Conservation (phyloP, 768 basidiomycete species). For the Auricularia auricula-judae region DNA sequence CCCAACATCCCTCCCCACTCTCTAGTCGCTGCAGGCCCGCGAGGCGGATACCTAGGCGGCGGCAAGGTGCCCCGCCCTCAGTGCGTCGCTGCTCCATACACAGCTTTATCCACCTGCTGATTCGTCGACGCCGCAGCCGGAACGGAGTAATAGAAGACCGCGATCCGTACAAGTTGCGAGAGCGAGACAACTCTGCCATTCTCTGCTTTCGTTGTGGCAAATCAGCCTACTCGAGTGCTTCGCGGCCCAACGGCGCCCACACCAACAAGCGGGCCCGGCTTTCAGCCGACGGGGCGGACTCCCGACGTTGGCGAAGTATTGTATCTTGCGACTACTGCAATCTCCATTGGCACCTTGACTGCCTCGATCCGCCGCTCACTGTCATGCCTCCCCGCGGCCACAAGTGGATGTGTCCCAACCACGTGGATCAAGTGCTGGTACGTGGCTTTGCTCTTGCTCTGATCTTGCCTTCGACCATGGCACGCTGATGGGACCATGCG, state of each 20-base stretch:
- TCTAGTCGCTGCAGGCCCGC: constrained; percentile 65
- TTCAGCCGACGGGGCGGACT: not conserved
- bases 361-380: constrained; percentile 81
- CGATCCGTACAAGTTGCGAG: constrained; percentile 77
- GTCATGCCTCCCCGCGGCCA: constrained; percentile 76
- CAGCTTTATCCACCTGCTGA: not conserved
- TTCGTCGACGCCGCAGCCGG: constrained; percentile 36
- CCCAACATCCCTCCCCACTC: not conserved
- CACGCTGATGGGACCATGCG: not conserved
- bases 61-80: constrained; percentile 65
- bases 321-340: constrained; percentile 92
- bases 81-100: constrained; percentile 34
- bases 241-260: constrained; percentile 23
- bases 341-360: constrained; percentile 95
- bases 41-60: constrained; percentile 75
- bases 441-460: constrained; percentile 21
- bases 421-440: constrained; percentile 78
- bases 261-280: not conserved
- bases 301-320: constrained; percentile 49
- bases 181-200: constrained; percentile 73
- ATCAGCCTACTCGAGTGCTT: constrained; percentile 41
- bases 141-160: constrained; percentile 85
- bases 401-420: constrained; percentile 99
- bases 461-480: not conserved
- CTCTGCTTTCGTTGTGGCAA: constrained; percentile 85